Evolutionary conservation across 805 yeast genomes (phyloP).

Genomic region (Ogataea thermomethanolica): DNA sequence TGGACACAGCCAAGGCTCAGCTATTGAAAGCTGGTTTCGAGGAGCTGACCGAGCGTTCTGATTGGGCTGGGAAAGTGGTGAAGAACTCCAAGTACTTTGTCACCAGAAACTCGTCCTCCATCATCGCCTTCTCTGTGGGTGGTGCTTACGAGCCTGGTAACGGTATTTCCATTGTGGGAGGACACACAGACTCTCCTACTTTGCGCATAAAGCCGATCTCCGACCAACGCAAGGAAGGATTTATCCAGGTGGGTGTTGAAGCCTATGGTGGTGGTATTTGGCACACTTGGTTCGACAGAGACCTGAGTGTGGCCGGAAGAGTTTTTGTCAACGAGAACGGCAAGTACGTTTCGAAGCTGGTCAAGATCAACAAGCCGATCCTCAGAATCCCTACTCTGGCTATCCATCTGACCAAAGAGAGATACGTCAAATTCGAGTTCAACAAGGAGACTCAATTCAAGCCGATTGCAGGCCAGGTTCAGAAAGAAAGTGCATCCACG

Average conservation of each 20-base stretch:
- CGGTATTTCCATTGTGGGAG: slow-evolving; percentile 87
- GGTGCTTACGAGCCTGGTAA: slow-evolving; percentile 68
- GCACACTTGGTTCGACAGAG: slow-evolving; percentile 97
- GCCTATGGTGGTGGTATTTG: slow-evolving; percentile 95
- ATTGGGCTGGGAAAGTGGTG: slow-evolving; percentile 58
- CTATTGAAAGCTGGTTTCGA: slow-evolving; percentile 62
- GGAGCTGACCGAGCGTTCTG: slow-evolving; percentile 66
- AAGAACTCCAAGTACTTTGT: slow-evolving; percentile 72
- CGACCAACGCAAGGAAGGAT: slow-evolving; percentile 66
- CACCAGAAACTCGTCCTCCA: slow-evolving; percentile 84
- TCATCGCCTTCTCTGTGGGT: slow-evolving; percentile 85
- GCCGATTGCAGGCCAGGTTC: slow-evolving; percentile 69
- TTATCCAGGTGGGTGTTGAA: slow-evolving; percentile 87
- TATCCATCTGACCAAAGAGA: slow-evolving; percentile 80
- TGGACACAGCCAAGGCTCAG: slow-evolving; percentile 55
- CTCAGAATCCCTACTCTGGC: slow-evolving; percentile 93
- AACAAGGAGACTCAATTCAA: slow-evolving; percentile 82
- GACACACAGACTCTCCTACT: slow-evolving; percentile 94
- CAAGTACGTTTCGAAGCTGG: slow-evolving; percentile 57
- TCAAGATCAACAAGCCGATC: slow-evolving; percentile 79
- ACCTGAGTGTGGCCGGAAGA: slow-evolving; percentile 86
- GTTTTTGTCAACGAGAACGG: slow-evolving; percentile 63
- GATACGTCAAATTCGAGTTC: slow-evolving; percentile 76
- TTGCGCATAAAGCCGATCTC: slow-evolving; percentile 86
- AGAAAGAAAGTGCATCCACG: slow-evolving; percentile 6